These are phyloP conservation scores for Candida michaelii DNA, from an alignment of 805 yeast species.

Conservation along the genomic window DNA sequence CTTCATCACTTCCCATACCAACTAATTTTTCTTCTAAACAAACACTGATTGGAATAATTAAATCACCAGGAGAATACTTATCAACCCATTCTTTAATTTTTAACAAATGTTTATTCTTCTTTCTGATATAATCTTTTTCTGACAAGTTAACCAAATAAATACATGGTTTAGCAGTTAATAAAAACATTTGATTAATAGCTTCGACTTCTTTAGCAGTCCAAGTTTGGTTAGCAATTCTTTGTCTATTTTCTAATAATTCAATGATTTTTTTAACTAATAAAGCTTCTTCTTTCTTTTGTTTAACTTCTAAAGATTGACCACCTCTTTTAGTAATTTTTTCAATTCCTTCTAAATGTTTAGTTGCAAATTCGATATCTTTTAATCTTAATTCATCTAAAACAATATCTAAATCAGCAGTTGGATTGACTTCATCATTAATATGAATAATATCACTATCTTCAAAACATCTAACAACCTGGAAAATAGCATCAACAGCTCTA, in stretches of 20 bases:
- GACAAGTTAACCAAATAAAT: slow-evolving; percentile 89
- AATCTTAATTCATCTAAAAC: slow-evolving; percentile 88
- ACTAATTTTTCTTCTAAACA: slow-evolving; percentile 90
- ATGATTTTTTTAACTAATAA: slow-evolving; percentile 72
- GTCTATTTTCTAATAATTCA: slow-evolving; percentile 74
- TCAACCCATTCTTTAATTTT: slow-evolving; percentile 91
- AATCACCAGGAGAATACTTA: slow-evolving; percentile 76
- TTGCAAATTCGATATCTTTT: slow-evolving; percentile 94
- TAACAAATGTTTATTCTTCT: slow-evolving; percentile 82
- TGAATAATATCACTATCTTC: slow-evolving; percentile 65
- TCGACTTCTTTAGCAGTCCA: slow-evolving; percentile 95
- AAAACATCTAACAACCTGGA: slow-evolving; percentile 67
- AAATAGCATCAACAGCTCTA: slow-evolving; percentile 69
- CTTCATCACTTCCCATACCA: slow-evolving; percentile 80
- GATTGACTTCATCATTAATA: slow-evolving; percentile 76
- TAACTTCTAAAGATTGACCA: slow-evolving; percentile 85
- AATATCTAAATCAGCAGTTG: slow-evolving; percentile 90
- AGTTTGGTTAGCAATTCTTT: slow-evolving; percentile 80
- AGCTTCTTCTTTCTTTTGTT: slow-evolving; percentile 84
- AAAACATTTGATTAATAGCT: slow-evolving; percentile 77
- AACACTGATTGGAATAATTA: slow-evolving; percentile 91
- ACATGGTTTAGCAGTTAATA: slow-evolving; percentile 93
- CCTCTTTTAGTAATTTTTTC: slow-evolving; percentile 83
- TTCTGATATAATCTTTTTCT: slow-evolving; percentile 83
- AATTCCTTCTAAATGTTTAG: slow-evolving; percentile 73